A percentile compares a stretch with the other conserved stretches of the same genome.
These are phyloP conservation scores for Fusarium nurragi DNA, from an alignment of 2,329 filamentous ascomycete genomes.

Conservation along the genomic window DNA sequence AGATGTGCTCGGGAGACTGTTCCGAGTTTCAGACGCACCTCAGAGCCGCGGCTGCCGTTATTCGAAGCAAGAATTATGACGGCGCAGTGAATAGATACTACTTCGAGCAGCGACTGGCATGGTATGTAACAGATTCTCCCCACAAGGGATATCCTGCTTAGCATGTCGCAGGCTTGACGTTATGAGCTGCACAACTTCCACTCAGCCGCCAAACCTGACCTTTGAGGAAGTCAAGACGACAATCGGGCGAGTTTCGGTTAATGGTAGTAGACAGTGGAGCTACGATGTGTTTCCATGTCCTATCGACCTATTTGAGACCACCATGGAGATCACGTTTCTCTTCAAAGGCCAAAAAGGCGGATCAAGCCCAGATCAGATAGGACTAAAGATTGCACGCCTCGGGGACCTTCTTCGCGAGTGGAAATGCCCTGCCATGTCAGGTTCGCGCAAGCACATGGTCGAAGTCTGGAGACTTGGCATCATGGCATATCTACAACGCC, in stretches of 20 bases:
- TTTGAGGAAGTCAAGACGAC: not conserved
- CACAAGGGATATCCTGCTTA: accelerated
- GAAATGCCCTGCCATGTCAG: not conserved
- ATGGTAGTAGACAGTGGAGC: not conserved
- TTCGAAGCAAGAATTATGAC: not conserved
- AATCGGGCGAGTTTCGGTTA: not conserved
- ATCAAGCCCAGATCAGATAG: not conserved
- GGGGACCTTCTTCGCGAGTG: not conserved
- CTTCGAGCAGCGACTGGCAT: constrained; percentile 14
- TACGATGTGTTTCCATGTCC: constrained; percentile 22
- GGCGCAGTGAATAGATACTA: not conserved
- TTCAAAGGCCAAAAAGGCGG: not conserved
- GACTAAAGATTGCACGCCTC: not conserved
- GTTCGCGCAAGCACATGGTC: constrained; percentile 9
- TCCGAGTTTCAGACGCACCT: constrained; percentile 13
- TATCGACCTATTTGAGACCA: constrained; percentile 17
- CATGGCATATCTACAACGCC: not conserved
- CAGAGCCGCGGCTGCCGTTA: not conserved
- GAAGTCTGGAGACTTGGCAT: constrained; percentile 2
- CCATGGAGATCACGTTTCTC: not conserved
- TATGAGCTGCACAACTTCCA: constrained; percentile 11
- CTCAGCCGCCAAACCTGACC: not conserved
- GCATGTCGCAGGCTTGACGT: constrained; percentile 5
- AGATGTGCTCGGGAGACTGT: constrained; percentile 26
- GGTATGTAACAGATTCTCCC: not conserved